A percentile compares a stretch with the other conserved stretches of the same genome.
phyloP scores from a whole-genome alignment of 768 basidiomycete genomes.

The Suillus alpinus region DNA sequence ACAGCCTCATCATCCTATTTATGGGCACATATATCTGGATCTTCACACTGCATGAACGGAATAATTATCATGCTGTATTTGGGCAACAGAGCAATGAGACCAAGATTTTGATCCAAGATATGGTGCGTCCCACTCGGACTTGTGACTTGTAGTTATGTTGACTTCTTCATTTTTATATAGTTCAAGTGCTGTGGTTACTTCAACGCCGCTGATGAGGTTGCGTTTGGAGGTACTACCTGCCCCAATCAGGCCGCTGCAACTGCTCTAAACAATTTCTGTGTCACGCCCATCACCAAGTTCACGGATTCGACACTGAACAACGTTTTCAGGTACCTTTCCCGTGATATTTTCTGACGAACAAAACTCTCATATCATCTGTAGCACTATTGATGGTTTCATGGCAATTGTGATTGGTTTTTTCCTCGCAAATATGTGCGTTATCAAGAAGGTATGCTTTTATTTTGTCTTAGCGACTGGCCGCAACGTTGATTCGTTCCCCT shows the following conservation, averaged over 20 bases:
- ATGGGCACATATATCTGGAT: constrained; percentile 81
- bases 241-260: constrained; percentile 36
- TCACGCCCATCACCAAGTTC: constrained; percentile 61
- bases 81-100: constrained; percentile 39
- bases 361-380: constrained; percentile 17
- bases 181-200: constrained; percentile 87
- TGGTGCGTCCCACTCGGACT: constrained; percentile 41
- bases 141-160: background rate
- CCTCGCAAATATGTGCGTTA: constrained; percentile 80
- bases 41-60: constrained; percentile 69
- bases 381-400: constrained; percentile 80
- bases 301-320: constrained; percentile 76
- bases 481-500: constrained; percentile 8
- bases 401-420: constrained; percentile 72
- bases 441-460: constrained; percentile 60
- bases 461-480: background rate
- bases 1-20: constrained; percentile 57
- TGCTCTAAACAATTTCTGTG: constrained; percentile 57
- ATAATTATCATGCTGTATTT: constrained; percentile 64
- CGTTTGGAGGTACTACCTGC: constrained; percentile 65
- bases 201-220: constrained; percentile 55
- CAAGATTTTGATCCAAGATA: constrained; percentile 66
- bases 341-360: background rate
- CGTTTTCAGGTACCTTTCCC: constrained; percentile 70
- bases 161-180: constrained; percentile 35